Percentiles rank a stretch among this genome's conserved stretches.
Conservation (phyloP, 1,284 basidiomycete species). For the Papiliotrema fonsecae region DNA sequence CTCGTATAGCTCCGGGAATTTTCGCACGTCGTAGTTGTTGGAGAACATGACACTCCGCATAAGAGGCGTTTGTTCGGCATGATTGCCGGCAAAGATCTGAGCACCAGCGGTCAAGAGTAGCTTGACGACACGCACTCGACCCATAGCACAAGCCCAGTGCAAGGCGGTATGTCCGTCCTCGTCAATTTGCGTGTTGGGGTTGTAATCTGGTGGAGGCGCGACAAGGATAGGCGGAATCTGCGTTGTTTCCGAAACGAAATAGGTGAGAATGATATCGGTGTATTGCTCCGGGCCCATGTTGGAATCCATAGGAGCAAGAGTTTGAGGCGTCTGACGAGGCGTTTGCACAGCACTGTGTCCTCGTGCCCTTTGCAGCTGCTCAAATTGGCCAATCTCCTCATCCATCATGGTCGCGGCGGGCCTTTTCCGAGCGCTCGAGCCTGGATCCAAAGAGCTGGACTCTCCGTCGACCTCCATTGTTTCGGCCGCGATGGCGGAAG, state of each 20-base stretch:
- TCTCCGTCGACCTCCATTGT: slow-evolving; percentile 19
- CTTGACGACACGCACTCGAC: slow-evolving; percentile 93
- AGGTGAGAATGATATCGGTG: slow-evolving; percentile 94
- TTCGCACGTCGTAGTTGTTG: slow-evolving; percentile 99
- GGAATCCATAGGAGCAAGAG: slow-evolving; percentile 13
- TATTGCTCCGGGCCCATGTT: slow-evolving; percentile 56
- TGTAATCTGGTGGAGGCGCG: slow-evolving; percentile 84
- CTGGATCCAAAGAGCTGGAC: slow-evolving; percentile 8
- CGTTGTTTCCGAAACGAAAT: slow-evolving; percentile 97
- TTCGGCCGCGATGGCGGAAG: slow-evolving; percentile 35
- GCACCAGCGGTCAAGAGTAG: slow-evolving; percentile 89
- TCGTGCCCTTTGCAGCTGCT: slow-evolving; percentile 32
- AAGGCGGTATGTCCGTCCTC: slow-evolving; percentile 97
- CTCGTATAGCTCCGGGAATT: slow-evolving; percentile 97
- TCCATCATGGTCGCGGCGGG: slow-evolving; percentile 35
- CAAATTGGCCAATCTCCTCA: slow-evolving; percentile 34
- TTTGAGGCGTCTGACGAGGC: slow-evolving; percentile 26
- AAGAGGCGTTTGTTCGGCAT: slow-evolving; percentile 90
- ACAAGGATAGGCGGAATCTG: slow-evolving; percentile 86
- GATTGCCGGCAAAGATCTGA: slow-evolving; percentile 96
- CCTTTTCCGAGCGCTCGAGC: slow-evolving; percentile 26
- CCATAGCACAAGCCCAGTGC: slow-evolving; percentile 99
- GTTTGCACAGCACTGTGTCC: slow-evolving; percentile 42
- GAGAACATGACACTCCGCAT: slow-evolving; percentile 99
- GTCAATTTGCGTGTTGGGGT: slow-evolving; percentile 95